These are phyloP conservation scores for Starmera caribaea DNA, from an alignment of 805 yeast species.

Conservation along the genomic window DNA sequence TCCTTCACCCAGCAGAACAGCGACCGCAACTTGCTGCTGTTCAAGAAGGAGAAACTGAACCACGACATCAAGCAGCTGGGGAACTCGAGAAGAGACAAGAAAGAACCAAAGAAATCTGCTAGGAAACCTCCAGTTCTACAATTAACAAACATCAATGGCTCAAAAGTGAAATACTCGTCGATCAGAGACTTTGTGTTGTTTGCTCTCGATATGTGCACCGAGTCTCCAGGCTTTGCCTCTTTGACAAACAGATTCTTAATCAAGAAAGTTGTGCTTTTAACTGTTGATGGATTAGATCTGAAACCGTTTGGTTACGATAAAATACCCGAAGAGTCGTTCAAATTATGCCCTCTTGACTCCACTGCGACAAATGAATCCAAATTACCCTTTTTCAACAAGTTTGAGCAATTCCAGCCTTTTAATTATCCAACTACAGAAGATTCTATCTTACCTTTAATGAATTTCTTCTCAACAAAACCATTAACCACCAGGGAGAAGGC, in stretches of 20 bases:
- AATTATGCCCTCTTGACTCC: constrained; percentile 2
- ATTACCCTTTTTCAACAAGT: constrained; percentile 28
- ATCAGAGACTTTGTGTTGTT: too few species aligned
- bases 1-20: too few species aligned
- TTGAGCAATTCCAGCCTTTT: constrained; percentile 37
- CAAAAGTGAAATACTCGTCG: too few species aligned
- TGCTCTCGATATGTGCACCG: neutral
- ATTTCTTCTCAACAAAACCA: constrained; percentile 47
- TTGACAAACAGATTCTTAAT: constrained; percentile 38
- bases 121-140: too few species aligned
- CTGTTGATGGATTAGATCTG: constrained; percentile 55
- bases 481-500: constrained; percentile 47
- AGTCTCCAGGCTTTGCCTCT: constrained; percentile 38
- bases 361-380: constrained; percentile 4
- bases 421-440: constrained; percentile 59
- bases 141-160: neutral
- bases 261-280: constrained; percentile 44
- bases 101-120: too few species aligned
- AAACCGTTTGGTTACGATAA: constrained; percentile 31
- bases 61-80: too few species aligned
- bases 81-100: too few species aligned
- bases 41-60: too few species aligned
- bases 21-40: too few species aligned
- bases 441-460: constrained; percentile 42
- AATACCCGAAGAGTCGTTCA: constrained; percentile 1